These are phyloP conservation scores for Glaciozyma martinii DNA, from an alignment of 768 basidiomycete genomes.

Conservation along the genomic window DNA sequence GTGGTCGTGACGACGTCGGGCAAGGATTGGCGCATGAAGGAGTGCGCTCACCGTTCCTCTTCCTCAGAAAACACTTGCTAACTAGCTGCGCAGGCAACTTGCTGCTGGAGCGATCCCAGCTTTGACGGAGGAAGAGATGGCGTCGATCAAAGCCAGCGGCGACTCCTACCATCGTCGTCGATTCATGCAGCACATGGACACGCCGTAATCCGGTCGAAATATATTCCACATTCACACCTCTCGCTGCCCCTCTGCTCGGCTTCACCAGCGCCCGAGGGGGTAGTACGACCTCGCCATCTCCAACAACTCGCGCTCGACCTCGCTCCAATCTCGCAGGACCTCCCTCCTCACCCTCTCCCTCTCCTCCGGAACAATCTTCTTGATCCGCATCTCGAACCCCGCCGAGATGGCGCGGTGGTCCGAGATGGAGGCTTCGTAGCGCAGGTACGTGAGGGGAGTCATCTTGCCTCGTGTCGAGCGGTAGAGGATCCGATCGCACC, in stretches of 20 bases:
- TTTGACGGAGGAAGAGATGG: slow-evolving; percentile 20
- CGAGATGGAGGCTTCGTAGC: slow-evolving; percentile 79
- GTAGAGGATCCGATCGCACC: slow-evolving; percentile 93
- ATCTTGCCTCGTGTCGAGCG: slow-evolving; percentile 48
- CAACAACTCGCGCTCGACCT: slow-evolving; percentile 37
- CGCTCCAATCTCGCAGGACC: slow-evolving; percentile 46
- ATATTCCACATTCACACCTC: too few relatives aligned
- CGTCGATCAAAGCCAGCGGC: slow-evolving; percentile 3
- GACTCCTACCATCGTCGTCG: slow-evolving; percentile 8
- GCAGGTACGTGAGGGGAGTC: slow-evolving; percentile 56
- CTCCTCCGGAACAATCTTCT: slow-evolving; percentile 53
- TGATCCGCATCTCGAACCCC: slow-evolving; percentile 46
- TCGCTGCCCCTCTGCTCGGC: too few relatives aligned
- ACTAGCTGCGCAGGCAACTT: slow-evolving; percentile 13
- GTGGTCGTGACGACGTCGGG: slow-evolving; percentile 27
- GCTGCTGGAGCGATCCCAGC: slow-evolving; percentile 8
- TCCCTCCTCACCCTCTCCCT: slow-evolving; percentile 51
- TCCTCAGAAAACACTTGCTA: neutral
- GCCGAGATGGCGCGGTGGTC: slow-evolving; percentile 51
- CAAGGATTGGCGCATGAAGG: slow-evolving; percentile 29
- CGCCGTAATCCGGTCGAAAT: neutral
- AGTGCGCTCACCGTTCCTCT: neutral
- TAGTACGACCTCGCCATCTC: slow-evolving; percentile 5
- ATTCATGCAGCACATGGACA: slow-evolving; percentile 31
- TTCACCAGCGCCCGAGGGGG: too few relatives aligned